Evolutionary conservation across 345 rosid species (phyloP).

Genomic region (Populus deltoides): DNA sequence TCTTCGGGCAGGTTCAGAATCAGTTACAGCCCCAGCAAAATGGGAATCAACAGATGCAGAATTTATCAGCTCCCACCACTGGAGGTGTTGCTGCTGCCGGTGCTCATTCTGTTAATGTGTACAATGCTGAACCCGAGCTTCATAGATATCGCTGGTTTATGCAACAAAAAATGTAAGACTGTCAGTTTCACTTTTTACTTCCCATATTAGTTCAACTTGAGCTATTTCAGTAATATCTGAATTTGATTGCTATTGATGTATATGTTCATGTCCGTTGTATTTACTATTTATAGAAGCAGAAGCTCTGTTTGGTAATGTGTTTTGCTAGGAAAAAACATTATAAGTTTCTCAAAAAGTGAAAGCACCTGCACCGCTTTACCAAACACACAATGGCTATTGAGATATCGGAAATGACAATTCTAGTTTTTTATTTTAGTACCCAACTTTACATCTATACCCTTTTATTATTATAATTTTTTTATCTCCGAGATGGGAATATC

Average conservation of each 20-base stretch:
- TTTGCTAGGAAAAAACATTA: background rate
- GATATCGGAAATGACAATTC: background rate
- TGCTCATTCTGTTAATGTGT: background rate
- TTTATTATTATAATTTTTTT: too few relatives aligned
- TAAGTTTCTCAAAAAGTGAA: too few relatives aligned
- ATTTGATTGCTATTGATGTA: background rate
- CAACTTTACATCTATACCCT: background rate
- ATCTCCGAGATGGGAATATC: background rate
- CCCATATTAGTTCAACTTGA: background rate
- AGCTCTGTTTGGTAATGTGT: background rate
- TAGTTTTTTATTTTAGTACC: background rate
- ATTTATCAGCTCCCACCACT: constrained; percentile 19
- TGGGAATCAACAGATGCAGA: constrained; percentile 64
- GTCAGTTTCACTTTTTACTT: background rate
- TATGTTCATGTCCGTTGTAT: too few relatives aligned
- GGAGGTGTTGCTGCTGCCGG: too few relatives aligned
- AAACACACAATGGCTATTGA: background rate
- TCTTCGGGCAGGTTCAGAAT: constrained; percentile 45
- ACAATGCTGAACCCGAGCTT: constrained; percentile 49
- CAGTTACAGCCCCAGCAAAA: constrained; percentile 57
- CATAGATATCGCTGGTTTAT: constrained; percentile 36
- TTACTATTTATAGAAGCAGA: background rate
- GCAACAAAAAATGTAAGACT: constrained; percentile 58
- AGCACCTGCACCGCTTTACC: background rate
- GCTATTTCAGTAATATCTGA: background rate